Percentiles rank a stretch among this genome's conserved stretches.
Evolutionary conservation across 306 rosid genomes (phyloP).

Genomic region (Acacia confusa): DNA sequence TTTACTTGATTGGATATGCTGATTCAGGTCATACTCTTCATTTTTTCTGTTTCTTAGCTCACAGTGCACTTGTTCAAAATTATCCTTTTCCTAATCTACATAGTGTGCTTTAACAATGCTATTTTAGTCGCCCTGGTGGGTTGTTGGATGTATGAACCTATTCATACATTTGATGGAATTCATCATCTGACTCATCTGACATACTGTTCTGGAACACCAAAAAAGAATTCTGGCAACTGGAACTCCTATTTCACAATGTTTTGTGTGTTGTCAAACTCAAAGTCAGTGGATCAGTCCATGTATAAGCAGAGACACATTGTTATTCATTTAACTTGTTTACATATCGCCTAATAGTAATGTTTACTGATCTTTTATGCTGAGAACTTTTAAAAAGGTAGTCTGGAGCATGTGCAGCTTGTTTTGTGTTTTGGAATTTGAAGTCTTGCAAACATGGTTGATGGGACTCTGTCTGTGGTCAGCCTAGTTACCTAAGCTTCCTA

Average conservation of each 20-base stretch:
- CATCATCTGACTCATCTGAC: constrained; percentile 2
- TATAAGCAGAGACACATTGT: not conserved
- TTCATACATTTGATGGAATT: constrained; percentile 9
- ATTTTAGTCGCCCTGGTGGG: not conserved
- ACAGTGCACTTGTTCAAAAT: not conserved
- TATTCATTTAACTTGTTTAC: constrained; percentile 12
- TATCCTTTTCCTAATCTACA: not conserved
- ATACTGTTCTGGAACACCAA: not conserved
- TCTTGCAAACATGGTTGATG: constrained; percentile 16
- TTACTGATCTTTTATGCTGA: not conserved
- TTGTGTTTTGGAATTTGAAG: not conserved
- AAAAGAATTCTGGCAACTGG: not conserved
- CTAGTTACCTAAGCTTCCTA: not conserved
- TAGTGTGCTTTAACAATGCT: not conserved
- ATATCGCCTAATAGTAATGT: not conserved
- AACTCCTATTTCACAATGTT: constrained; percentile 8
- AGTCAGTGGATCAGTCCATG: not conserved
- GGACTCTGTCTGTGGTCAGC: constrained; percentile 3
- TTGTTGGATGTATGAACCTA: not conserved
- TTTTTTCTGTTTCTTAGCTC: not conserved
- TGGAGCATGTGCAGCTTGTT: not conserved
- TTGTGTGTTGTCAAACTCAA: not conserved
- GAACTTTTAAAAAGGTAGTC: not conserved
- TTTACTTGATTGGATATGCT: constrained; percentile 18
- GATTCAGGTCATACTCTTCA: constrained; percentile 29